A percentile compares a stretch with the other conserved stretches of the same genome.
Conservation (phyloP, 371 early-diverging fungal species). For the Syncephalastrum racemosum region DNA sequence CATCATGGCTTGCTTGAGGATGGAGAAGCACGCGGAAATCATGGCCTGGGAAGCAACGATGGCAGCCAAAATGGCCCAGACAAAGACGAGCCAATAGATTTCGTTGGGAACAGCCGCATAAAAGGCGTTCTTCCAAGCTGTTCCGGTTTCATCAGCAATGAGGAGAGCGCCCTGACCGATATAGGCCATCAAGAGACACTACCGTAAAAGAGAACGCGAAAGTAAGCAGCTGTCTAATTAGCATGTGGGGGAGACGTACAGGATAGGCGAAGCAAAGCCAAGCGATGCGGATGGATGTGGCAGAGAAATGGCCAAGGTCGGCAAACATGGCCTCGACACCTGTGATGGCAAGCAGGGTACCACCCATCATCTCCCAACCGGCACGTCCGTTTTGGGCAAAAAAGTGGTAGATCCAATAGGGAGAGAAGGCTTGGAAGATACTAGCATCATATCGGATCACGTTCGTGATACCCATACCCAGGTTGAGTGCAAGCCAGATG, state of each 20-base stretch:
- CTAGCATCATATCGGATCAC: conserved; percentile 24
- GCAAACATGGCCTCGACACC: conserved; percentile 58
- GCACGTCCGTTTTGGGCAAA: conserved; percentile 21
- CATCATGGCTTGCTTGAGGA: conserved; percentile 58
- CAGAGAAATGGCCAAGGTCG: conserved; percentile 56
- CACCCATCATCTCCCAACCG: conserved; percentile 37
- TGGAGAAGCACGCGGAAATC: conserved; percentile 54
- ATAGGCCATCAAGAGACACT: conserved; percentile 29
- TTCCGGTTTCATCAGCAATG: conserved; percentile 21
- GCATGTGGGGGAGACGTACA: conserved; percentile 8
- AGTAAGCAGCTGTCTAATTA: neutral
- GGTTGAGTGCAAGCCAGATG: conserved; percentile 45
- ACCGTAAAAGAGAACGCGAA: neutral
- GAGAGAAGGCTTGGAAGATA: conserved; percentile 27
- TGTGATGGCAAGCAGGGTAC: conserved; percentile 41
- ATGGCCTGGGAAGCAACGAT: conserved; percentile 64
- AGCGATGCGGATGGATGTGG: conserved; percentile 36
- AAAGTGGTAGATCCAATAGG: conserved; percentile 30
- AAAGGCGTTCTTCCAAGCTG: conserved; percentile 19
- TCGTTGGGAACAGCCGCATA: conserved; percentile 17
- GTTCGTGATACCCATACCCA: conserved; percentile 50
- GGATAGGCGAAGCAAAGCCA: conserved; percentile 33
- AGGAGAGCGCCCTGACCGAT: conserved; percentile 52
- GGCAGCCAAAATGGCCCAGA: conserved; percentile 51
- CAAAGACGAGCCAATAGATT: conserved; percentile 32